phyloP scores from a whole-genome alignment of 139 green algal species.

The Zygnema cylindricum region DNA sequence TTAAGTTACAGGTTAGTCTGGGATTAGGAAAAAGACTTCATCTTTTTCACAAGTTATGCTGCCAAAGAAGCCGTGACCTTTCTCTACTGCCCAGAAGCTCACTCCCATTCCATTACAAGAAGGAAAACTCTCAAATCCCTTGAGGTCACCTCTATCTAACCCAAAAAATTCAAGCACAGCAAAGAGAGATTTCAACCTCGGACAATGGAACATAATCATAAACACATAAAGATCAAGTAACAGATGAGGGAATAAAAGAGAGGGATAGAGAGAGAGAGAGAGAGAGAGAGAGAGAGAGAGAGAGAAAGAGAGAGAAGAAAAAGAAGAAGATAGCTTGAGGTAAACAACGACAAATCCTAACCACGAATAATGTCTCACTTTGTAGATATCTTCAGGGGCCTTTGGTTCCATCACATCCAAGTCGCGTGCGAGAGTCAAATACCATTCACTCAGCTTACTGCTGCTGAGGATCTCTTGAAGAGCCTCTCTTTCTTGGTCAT shows the following conservation, averaged over 20 bases:
- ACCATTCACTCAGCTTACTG: slow-evolving; percentile 82
- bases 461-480: slow-evolving; percentile 83
- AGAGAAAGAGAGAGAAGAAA: not conserved
- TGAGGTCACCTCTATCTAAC: too few species aligned
- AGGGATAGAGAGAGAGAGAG: too few species aligned
- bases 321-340: not conserved
- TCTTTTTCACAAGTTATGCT: too few species aligned
- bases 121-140: too few species aligned
- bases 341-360: not conserved
- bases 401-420: slow-evolving; percentile 98
- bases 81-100: too few species aligned
- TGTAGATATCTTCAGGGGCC: slow-evolving; percentile 94
- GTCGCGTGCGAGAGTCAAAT: slow-evolving; percentile 90
- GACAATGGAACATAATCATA: too few species aligned
- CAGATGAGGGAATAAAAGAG: not conserved
- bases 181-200: too few species aligned
- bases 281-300: slow-evolving; percentile 15
- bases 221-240: not conserved
- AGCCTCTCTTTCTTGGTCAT: slow-evolving; percentile 50
- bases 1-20: too few species aligned
- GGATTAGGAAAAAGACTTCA: too few species aligned
- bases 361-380: slow-evolving; percentile 63
- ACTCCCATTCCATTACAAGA: too few species aligned
- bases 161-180: too few species aligned
- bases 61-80: too few species aligned